A percentile compares a stretch with the other conserved stretches of the same genome.
Evolutionary conservation across 1,284 basidiomycete species (phyloP).

Genomic region (Rhodofomes roseus): DNA sequence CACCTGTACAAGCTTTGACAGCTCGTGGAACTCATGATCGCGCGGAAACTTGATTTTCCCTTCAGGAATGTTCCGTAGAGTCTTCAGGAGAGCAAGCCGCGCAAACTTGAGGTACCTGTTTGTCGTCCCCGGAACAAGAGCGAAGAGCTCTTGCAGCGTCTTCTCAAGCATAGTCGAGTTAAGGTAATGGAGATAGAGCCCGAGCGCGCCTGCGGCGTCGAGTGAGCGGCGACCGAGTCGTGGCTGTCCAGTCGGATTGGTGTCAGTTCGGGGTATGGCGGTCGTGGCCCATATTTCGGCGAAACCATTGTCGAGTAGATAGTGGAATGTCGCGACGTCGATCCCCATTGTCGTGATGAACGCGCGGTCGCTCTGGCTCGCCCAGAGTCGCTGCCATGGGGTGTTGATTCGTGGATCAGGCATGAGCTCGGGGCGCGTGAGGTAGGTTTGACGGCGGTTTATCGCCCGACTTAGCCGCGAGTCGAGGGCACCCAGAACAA

Average conservation of each 20-base stretch:
- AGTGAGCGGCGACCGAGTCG: slow-evolving; percentile 33
- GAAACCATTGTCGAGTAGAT: slow-evolving; percentile 35
- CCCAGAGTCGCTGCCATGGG: slow-evolving; percentile 34
- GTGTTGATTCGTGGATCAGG: slow-evolving; percentile 31
- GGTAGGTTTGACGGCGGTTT: background rate
- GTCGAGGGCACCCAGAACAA: too few relatives aligned
- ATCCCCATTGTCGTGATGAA: slow-evolving; percentile 48
- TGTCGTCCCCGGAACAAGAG: slow-evolving; percentile 24
- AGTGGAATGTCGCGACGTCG: slow-evolving; percentile 35
- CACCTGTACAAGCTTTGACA: too few relatives aligned
- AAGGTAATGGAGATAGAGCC: slow-evolving; percentile 42
- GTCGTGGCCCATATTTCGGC: slow-evolving; percentile 28
- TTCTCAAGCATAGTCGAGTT: slow-evolving; percentile 37
- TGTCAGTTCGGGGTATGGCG: slow-evolving; percentile 34
- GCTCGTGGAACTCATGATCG: too few relatives aligned
- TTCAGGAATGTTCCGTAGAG: slow-evolving; percentile 31
- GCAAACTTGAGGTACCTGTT: slow-evolving; percentile 35
- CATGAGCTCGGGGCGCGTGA: slow-evolving; percentile 26
- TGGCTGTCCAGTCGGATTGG: slow-evolving; percentile 22
- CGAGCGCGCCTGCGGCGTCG: slow-evolving; percentile 43
- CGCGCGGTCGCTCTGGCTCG: slow-evolving; percentile 32
- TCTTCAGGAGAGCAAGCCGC: slow-evolving; percentile 29
- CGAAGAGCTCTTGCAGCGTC: slow-evolving; percentile 37
- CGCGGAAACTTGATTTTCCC: slow-evolving; percentile 33
- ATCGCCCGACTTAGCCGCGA: background rate